phyloP scores from a whole-genome alignment of 2,329 filamentous ascomycete genomes.

The Drechmeria coniospora region DNA sequence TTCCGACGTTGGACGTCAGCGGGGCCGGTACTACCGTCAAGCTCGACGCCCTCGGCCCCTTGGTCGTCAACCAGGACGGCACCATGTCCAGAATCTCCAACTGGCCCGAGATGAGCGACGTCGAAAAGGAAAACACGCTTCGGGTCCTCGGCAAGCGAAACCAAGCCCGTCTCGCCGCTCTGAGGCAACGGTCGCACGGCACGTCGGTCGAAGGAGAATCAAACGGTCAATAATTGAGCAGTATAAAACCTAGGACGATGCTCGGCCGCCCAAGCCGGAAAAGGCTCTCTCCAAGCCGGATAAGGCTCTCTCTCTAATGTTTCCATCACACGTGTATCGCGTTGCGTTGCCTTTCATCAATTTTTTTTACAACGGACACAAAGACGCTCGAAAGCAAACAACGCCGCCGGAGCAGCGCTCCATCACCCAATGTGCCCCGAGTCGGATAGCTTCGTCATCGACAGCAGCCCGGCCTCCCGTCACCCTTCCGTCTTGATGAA shows the following conservation, averaged over 20 bases:
- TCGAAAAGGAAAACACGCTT: slow-evolving; percentile 52
- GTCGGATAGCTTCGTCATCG: background rate
- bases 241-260: too few species aligned
- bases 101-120: slow-evolving; percentile 55
- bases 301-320: too few species aligned
- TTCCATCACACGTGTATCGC: too few species aligned
- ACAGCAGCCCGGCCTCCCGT: background rate
- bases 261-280: too few species aligned
- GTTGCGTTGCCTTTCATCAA: background rate
- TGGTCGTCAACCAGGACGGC: slow-evolving; percentile 61
- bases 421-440: background rate
- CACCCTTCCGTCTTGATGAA: slow-evolving; percentile 10
- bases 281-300: too few species aligned
- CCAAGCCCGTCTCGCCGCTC: slow-evolving; percentile 39
- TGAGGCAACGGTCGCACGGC: slow-evolving; percentile 16
- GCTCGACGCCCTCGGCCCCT: slow-evolving; percentile 54
- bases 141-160: slow-evolving; percentile 55
- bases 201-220: slow-evolving; percentile 6
- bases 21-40: slow-evolving; percentile 26
- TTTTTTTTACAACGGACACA: background rate
- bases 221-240: too few species aligned
- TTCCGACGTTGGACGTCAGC: slow-evolving; percentile 17
- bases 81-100: slow-evolving; percentile 56
- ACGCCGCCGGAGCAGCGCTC: slow-evolving; percentile 2
- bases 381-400: slow-evolving; percentile 3